Base-by-base conservation (phyloP, 1,139 yeast species). In the Lodderomyces margitis region DNA sequence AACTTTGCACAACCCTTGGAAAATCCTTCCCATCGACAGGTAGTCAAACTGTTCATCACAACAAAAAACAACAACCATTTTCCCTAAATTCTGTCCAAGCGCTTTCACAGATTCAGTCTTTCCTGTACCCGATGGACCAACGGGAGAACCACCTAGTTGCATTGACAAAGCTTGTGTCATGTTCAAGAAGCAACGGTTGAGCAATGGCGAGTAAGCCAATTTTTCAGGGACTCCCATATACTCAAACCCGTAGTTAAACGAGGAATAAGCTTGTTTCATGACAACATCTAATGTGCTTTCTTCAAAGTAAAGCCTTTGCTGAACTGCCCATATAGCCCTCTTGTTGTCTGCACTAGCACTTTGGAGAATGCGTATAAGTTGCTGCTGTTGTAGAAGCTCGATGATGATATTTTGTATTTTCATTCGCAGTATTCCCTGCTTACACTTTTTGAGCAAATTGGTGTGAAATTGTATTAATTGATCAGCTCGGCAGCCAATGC, bases 121-220 rank as follows among this genome's bases (percentile, higher is more conserved):
- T 52, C 98, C 98, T 0, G 98, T 92, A 38, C 98, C 98, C 3
- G 98, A 97, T 1, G 98, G 98, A 0, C 98, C 98, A 62, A 84
- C 82, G 1, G 96, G 87, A 1, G 96, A 84, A 0, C 96, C 96
- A n/a, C 98, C 98, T 11, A 81, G 66, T 33, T 75, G 75, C 51
- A 82, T 88, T 28, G 78, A 75, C 21, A 89, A 59, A 0, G 97
- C 94, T 48, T 83, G 87, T 0, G 87, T 72, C 81, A 91, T 77
- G 0, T 91, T 68, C 24, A 83, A 58, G 56, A 76, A 87, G 46
- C 89, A 80, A 12, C 74, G 68, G 41, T 80, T 80, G 5, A 87
- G 71, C 21, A 88, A 69, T 1, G 94, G 89, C 0, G 98, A 91
- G 42, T 80, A 75, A 0, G 92, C 95, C 28, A 91, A 67, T 45